A percentile compares a stretch with the other conserved stretches of the same genome.
These are phyloP conservation scores for Cyclaneusma minus DNA, from an alignment of 2,329 filamentous ascomycete genomes.

Conservation along the genomic window DNA sequence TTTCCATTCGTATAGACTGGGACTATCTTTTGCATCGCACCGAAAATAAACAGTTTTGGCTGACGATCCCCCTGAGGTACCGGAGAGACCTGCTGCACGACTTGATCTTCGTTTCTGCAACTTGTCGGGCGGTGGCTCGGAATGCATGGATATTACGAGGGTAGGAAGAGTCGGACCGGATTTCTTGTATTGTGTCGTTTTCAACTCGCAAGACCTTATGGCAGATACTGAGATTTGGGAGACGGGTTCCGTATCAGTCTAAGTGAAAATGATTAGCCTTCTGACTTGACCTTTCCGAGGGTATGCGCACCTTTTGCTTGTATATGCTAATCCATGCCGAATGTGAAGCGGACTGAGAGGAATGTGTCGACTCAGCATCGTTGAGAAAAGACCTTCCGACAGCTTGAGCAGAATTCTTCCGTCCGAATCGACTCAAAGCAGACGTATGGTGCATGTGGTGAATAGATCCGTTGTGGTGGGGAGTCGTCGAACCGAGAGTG, in stretches of 20 bases:
- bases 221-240: constrained; percentile 16
- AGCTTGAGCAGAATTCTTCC: constrained; percentile 7
- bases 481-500: constrained; percentile 32
- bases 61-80: constrained; percentile 14
- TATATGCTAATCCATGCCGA: constrained; percentile 18
- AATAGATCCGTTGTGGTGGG: constrained; percentile 23
- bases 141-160: constrained; percentile 36
- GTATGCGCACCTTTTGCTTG: constrained; percentile 18
- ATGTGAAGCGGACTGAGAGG: constrained; percentile 6
- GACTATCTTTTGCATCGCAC: constrained; percentile 32
- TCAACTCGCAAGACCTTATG: constrained; percentile 24
- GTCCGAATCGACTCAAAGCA: background rate
- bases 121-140: constrained; percentile 37
- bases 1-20: constrained; percentile 43
- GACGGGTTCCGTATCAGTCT: constrained; percentile 20
- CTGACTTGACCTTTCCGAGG: background rate
- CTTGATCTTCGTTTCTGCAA: constrained; percentile 49
- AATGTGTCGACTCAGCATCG: constrained; percentile 14
- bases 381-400: constrained; percentile 10
- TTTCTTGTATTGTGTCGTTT: constrained; percentile 44
- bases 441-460: constrained; percentile 24
- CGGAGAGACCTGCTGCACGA: constrained; percentile 38
- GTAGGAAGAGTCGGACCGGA: constrained; percentile 43
- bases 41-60: constrained; percentile 38
- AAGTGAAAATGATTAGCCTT: constrained; percentile 3